phyloP scores from a whole-genome alignment of 1,284 basidiomycete species.

The Puccinia novopanici region DNA sequence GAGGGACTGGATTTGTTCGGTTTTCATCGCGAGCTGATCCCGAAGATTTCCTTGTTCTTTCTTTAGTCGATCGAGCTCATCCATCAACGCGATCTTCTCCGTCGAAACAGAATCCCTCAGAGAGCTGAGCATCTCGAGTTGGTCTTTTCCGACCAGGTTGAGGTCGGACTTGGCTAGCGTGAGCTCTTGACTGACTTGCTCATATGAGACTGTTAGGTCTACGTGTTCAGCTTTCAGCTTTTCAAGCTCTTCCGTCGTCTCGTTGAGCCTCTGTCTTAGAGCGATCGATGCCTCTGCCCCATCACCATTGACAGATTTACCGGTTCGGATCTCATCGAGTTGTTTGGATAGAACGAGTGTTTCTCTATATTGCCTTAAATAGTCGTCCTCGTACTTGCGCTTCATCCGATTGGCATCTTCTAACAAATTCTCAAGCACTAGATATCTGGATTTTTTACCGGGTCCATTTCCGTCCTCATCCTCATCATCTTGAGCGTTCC shows the following conservation, averaged over 20 bases:
- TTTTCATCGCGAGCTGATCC: constrained; percentile 86
- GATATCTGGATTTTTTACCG: constrained; percentile 20
- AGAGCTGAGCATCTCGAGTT: constrained; percentile 67
- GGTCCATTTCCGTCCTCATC: constrained; percentile 20
- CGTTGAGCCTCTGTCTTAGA: constrained; percentile 79
- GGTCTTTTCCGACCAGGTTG: constrained; percentile 61
- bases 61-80: constrained; percentile 68
- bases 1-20: constrained; percentile 61
- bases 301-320: constrained; percentile 73
- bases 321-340: constrained; percentile 83
- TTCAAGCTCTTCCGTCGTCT: constrained; percentile 81
- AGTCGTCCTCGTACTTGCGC: constrained; percentile 82
- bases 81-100: constrained; percentile 76
- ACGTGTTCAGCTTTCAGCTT: constrained; percentile 69
- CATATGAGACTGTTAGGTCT: constrained; percentile 72
- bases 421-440: constrained; percentile 80
- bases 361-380: constrained; percentile 78
- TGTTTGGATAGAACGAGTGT: constrained; percentile 77
- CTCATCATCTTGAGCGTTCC: constrained; percentile 32
- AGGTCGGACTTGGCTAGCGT: constrained; percentile 80
- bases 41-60: constrained; percentile 71
- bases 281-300: constrained; percentile 86
- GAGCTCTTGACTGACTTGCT: constrained; percentile 70
- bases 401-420: constrained; percentile 89
- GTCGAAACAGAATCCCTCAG: constrained; percentile 83